A percentile compares a stretch with the other conserved stretches of the same genome.
Evolutionary conservation across 345 rosid genomes (phyloP).

Genomic region (Draba incana): DNA sequence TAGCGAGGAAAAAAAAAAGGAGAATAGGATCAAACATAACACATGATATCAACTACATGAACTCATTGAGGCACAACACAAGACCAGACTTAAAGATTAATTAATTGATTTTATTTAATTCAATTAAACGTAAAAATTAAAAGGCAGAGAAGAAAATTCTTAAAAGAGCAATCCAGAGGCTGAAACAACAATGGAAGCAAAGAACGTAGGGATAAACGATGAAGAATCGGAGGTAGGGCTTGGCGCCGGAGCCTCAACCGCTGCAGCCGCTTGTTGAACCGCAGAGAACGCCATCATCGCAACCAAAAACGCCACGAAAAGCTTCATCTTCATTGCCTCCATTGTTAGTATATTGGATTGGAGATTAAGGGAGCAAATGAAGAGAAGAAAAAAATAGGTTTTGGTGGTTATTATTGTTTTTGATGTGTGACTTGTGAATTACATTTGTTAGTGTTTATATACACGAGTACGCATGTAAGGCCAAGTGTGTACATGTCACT

Average conservation of each 20-base stretch:
- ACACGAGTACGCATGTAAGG: slow-evolving; percentile 35
- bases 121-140: not conserved
- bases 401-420: slow-evolving; percentile 26
- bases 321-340: slow-evolving; percentile 49
- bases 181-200: slow-evolving; percentile 30
- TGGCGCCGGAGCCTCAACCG: slow-evolving; percentile 45
- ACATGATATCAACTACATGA: slow-evolving; percentile 27
- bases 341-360: slow-evolving; percentile 25
- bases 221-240: slow-evolving; percentile 45
- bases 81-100: slow-evolving; percentile 10
- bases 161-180: slow-evolving; percentile 40
- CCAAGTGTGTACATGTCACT: slow-evolving; percentile 40
- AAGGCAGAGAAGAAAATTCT: slow-evolving; percentile 21
- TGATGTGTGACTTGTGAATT: slow-evolving; percentile 33
- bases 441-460: slow-evolving; percentile 37
- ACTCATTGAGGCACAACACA: slow-evolving; percentile 30
- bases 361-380: slow-evolving; percentile 31
- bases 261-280: slow-evolving; percentile 36
- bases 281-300: slow-evolving; percentile 37
- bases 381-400: slow-evolving; percentile 18
- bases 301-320: slow-evolving; percentile 39
- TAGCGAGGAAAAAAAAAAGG: not conserved
- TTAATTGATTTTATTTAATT: slow-evolving; percentile 20
- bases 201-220: slow-evolving; percentile 36
- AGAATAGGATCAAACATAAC: slow-evolving; percentile 16